phyloP scores from a whole-genome alignment of 1,284 basidiomycete species.

The Takashimella tepidaria region DNA sequence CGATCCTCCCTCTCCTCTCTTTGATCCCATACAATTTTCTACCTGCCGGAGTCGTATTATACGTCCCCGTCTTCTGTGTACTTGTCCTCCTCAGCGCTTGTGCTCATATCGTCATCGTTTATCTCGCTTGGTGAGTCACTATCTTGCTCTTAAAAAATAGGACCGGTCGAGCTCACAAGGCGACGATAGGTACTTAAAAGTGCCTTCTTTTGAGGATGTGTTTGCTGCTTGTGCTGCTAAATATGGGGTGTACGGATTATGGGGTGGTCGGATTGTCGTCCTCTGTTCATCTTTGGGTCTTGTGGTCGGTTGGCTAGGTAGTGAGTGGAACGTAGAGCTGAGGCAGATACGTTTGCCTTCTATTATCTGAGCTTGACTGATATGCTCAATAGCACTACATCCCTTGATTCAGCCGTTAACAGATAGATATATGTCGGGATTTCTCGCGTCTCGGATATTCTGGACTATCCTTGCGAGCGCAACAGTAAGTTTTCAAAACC shows the following conservation, averaged over 20 bases:
- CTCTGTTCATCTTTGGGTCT: conserved; percentile 33
- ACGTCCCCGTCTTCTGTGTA: conserved; percentile 42
- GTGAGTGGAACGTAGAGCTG: conserved; percentile 23
- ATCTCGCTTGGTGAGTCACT: conserved; percentile 39
- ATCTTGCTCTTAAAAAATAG: background rate
- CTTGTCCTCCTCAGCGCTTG: conserved; percentile 39
- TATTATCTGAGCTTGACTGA: conserved; percentile 4
- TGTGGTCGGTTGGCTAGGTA: conserved; percentile 38
- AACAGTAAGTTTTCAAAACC: conserved; percentile 17
- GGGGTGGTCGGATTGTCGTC: conserved; percentile 35
- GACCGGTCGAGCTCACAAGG: background rate
- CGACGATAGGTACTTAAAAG: conserved; percentile 43
- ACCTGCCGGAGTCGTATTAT: conserved; percentile 46
- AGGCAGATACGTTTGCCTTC: background rate
- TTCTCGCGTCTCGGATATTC: conserved; percentile 29
- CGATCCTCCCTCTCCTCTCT: conserved; percentile 42
- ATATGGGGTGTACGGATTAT: conserved; percentile 35
- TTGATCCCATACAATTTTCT: conserved; percentile 44
- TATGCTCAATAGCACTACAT: conserved; percentile 27
- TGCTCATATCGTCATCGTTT: conserved; percentile 47
- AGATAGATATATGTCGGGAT: conserved; percentile 26
- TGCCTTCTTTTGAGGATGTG: conserved; percentile 45
- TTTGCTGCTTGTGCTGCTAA: conserved; percentile 33
- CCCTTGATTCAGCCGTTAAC: conserved; percentile 36
- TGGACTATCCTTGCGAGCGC: conserved; percentile 39